Evolutionary conservation across 2,329 filamentous ascomycete genomes (phyloP).

Genomic region (Coleophoma crateriformis): DNA sequence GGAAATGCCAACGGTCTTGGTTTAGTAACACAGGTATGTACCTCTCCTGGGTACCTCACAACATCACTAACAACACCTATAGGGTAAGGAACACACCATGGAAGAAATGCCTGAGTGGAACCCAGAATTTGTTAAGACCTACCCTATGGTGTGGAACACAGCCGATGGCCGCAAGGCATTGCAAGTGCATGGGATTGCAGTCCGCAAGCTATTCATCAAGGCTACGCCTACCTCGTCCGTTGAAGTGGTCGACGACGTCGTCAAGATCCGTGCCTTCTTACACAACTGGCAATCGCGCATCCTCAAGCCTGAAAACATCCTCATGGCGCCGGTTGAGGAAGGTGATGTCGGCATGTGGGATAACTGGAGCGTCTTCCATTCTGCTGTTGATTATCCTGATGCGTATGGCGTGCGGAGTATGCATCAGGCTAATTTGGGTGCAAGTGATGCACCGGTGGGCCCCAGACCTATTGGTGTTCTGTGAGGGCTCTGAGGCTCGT

Average conservation of each 20-base stretch:
- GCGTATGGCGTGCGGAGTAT: constrained; percentile 34
- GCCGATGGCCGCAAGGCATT: constrained; percentile 36
- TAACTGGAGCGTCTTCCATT: constrained; percentile 37
- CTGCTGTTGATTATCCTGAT: constrained; percentile 36
- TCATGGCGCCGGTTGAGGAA: constrained; percentile 32
- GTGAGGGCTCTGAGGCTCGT: neutral
- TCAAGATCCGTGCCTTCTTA: constrained; percentile 29
- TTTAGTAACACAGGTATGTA: constrained; percentile 19
- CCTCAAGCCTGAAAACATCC: constrained; percentile 35
- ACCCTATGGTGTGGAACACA: constrained; percentile 42
- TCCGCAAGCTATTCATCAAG: constrained; percentile 32
- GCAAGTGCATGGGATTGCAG: constrained; percentile 36
- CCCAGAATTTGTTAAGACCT: constrained; percentile 30
- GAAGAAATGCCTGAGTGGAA: constrained; percentile 32
- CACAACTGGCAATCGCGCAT: constrained; percentile 32
- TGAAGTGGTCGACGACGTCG: constrained; percentile 30
- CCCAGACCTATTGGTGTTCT: neutral
- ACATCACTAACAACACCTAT: neutral
- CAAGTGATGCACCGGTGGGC: constrained; percentile 7
- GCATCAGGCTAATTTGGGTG: constrained; percentile 40
- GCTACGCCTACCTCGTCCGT: constrained; percentile 27
- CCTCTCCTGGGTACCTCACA: neutral
- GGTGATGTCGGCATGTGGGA: constrained; percentile 40
- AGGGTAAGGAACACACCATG: constrained; percentile 32
- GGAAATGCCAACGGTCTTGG: constrained; percentile 34